Evolutionary conservation across 192 early-diverging fungal genomes (phyloP), one percentile per base, ranked within the genome.

Genomic region (Backusella luteola): DNA sequence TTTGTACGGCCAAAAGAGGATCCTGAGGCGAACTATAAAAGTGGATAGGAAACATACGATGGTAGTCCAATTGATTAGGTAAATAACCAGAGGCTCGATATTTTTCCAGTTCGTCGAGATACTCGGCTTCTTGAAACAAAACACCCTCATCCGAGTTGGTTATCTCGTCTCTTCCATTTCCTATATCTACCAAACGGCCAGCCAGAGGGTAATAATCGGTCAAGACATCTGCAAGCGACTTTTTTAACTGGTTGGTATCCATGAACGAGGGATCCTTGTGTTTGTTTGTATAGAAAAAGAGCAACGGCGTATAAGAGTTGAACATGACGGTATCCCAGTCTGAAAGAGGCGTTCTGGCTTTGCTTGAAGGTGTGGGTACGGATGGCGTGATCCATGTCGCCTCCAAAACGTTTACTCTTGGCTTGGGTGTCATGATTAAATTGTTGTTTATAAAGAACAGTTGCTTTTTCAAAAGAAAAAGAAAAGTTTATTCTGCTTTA

Each of bases 271-370:
- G 49, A 19, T 23, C 34, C 3, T 79, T 74, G 7, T 19, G 9
- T 12, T 49, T 49, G 9, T 79, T 79, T 6, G 67, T 32, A 36
- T 75, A 79, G 49, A 79, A 79, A 12, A 79, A 38, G 8, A 79
- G 41, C 6, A 79, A 12, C 6, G 78, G 78, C 2, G 78, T 79
- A 42, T 79, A 79, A 9, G 78, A 79, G 21, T 79, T 79, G 66
- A 74, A 79, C 78, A 79, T 79, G 52, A 79, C 78, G 14, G 70
- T 35, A 70, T 79, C 78, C 78, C 78, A 79, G 34, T 79, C 78
- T 4, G 78, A 79, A 1, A 79, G 67, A 11, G 67, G 66, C 0
- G 67, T 68, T 32, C 73, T 59, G 26, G 67, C 21, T 70, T 23
- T 53, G 6, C 44, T 23, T 34, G n/a, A 4, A 39, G 78, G 73